Conservation (phyloP, 257 asterid genomes). For the Solanum piurae region DNA sequence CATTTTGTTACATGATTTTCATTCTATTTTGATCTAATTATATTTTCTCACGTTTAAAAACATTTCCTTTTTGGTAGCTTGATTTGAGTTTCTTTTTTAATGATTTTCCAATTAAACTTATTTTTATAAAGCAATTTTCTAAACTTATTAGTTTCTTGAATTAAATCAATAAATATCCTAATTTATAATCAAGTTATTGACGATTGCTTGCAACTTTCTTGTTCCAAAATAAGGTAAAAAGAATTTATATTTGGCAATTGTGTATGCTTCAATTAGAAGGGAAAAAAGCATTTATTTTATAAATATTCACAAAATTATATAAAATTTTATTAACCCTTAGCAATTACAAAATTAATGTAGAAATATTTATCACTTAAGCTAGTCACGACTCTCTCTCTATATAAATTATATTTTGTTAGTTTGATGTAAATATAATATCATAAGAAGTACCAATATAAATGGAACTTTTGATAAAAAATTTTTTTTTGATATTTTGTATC, state of each 20-base stretch:
- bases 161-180: background rate
- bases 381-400: background rate
- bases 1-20: background rate
- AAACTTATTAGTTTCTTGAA: background rate
- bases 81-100: background rate
- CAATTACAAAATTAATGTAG: background rate
- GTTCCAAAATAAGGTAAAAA: background rate
- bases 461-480: too few relatives aligned
- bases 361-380: background rate
- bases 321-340: background rate
- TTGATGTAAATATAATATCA: too few relatives aligned
- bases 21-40: background rate
- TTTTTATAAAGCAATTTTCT: background rate
- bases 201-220: background rate
- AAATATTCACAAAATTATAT: background rate
- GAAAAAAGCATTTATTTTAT: background rate
- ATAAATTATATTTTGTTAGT: background rate
- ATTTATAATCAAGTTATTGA: background rate
- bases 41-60: background rate
- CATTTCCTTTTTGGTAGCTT: background rate
- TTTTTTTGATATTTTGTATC: too few relatives aligned
- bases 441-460: too few relatives aligned
- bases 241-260: background rate
- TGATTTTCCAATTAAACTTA: too few relatives aligned
- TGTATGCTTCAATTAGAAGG: background rate